Base-by-base conservation (phyloP, 2,329 filamentous ascomycete genomes). In the Boeremia lycopersici region DNA sequence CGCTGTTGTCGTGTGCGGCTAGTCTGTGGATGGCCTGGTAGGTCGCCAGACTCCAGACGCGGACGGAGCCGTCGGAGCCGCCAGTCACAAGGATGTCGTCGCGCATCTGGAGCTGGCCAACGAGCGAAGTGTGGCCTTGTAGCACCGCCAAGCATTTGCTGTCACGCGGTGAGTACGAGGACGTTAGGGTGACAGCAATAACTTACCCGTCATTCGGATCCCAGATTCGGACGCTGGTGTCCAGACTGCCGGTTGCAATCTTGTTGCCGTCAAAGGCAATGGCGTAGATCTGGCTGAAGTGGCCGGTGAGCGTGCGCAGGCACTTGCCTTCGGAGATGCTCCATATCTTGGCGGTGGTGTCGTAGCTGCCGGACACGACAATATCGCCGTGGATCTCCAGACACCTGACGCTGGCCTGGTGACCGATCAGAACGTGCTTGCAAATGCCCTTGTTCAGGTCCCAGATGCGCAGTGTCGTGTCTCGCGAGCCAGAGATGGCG, bases 261-360 rank as follows among this genome's bases (percentile, higher is more conserved):
- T 93, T 86, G 64, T 88, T 88, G 34, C 95, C 95, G 72, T 99
- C 95, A 76, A 98, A 99, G 1, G 95, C 95, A 72, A 99, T 96
- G 17, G 95, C 95, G 73, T 99, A 99, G 54, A 99, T 99, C 73
- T 99, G 95, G 72, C 93, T 98, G 77, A 97, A 99, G 76, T 99
- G 95, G 0, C 95, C 95, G 39, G 89, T 88, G 34, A 99, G 82
- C 0, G 92, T 97, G 63, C 93, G 88, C 49, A 98, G 79, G 74
- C 95, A 99, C 59, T 91, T 87, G 28, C 95, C 95, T 76, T 97
- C 91, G 2, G 91, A 96, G 47, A 99, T 98, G 74, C 91, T 97
- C 95, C 95, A 99, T 53, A 99, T 93, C 66, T 92, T 89, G 19
- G 95, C 95, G 19, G 91, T 97, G 6, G 95, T 97, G 74, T 99